Evolutionary conservation across 345 rosid genomes (phyloP), one percentile per base, ranked within the genome.

Genomic region (Bruguiera sexangula): DNA sequence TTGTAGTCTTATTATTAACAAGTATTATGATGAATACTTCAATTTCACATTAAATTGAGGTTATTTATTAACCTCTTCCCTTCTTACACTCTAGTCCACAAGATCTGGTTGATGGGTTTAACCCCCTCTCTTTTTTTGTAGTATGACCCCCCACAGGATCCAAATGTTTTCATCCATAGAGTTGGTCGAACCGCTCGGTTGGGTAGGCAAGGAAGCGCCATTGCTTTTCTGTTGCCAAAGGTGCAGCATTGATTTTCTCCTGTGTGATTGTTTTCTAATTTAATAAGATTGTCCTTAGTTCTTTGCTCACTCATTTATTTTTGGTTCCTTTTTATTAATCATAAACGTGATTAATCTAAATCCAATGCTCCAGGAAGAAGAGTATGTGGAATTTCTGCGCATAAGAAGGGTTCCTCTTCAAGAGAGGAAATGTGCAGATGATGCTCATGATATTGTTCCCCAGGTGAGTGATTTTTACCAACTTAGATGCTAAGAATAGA

Each of bases 71-170:
- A 18, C 18, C 24, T 1, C 39, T 63, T 46, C 19, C 15, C 18
- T 8, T 51, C 32, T 5, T 22, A n/a, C 1, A 0, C 6, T 61
- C 24, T 37, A 11, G 64, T 27, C 29, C 26, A 4, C 32, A 16
- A 19, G 11, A 26, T 27, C 50, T 63, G 11, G 20, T 61, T 53
- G 62, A 54, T 36, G 20, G 18, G 32, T 61, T 4, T 15, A 24
- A 9, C 39, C n/a, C 21, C 46, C 24, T 29, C 27, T 61, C 37
- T 69, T 60, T 37, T 63, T 62, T 54, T 76, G 82, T 87, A 92
- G 96, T 92, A 85, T 78, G 98, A 95, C 69, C 97, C 98, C 52
- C 97, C 97, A 32, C 96, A 95, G 76, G 94, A 92, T 83, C 94
- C 97, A 55, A 87, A 85, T 79, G 91, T 90, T 73, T 95, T 95